Conservation (phyloP, 106 monocot genomes). For the Dioscorea alata region DNA sequence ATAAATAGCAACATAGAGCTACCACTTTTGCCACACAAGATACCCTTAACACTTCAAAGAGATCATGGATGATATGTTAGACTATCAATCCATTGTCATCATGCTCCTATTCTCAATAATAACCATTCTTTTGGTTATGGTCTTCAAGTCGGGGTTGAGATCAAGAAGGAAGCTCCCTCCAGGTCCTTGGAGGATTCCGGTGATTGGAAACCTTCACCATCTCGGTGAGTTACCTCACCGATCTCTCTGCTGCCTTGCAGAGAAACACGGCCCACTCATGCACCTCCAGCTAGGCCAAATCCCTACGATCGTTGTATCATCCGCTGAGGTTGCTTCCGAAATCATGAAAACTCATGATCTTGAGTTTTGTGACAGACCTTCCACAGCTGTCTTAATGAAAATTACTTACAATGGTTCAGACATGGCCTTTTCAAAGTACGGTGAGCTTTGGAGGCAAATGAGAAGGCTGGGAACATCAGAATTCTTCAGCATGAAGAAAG, state of each 20-base stretch:
- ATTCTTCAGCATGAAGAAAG: slow-evolving; percentile 8
- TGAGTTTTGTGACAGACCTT: slow-evolving; percentile 4
- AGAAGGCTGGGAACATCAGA: background rate
- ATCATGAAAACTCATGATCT: slow-evolving; percentile 17
- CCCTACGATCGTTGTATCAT: slow-evolving; percentile 12
- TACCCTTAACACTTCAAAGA: too few species aligned
- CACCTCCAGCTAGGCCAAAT: slow-evolving; percentile 13
- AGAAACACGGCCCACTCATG: slow-evolving; percentile 18
- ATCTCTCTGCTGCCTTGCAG: slow-evolving; percentile 5
- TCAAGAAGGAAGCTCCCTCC: slow-evolving; percentile 11
- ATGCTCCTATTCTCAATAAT: too few species aligned
- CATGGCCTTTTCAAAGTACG: slow-evolving; percentile 6
- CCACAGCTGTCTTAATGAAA: background rate
- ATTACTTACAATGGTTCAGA: background rate
- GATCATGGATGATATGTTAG: too few species aligned
- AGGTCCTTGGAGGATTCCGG: slow-evolving; percentile 14
- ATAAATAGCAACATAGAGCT: too few species aligned
- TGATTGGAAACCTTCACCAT: slow-evolving; percentile 33
- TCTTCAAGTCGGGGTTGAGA: too few species aligned
- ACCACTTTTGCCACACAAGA: too few species aligned
- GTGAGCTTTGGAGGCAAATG: slow-evolving; percentile 11
- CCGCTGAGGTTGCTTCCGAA: background rate
- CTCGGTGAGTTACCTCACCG: slow-evolving; percentile 9
- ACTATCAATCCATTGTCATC: too few species aligned
- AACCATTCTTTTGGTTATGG: too few species aligned